These are phyloP conservation scores for Aspergillus sparsus DNA, from an alignment of 495 filamentous ascomycete genomes.

Conservation along the genomic window DNA sequence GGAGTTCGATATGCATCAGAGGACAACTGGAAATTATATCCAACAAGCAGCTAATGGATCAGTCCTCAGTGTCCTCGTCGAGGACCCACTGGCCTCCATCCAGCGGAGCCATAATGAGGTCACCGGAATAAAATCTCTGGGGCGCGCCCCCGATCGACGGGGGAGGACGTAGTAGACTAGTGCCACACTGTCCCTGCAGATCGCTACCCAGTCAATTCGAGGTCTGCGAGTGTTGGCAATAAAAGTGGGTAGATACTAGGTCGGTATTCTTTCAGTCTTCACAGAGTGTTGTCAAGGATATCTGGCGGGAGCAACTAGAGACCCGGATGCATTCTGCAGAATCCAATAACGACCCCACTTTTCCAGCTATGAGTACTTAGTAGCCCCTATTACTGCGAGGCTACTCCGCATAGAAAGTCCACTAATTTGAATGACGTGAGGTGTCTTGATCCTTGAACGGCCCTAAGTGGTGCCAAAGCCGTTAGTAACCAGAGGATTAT, in stretches of 20 bases:
- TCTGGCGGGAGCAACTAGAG: no score
- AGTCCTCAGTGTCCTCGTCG: constrained; percentile 21
- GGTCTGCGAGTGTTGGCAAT: no score
- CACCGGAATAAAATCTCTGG: constrained; percentile 25
- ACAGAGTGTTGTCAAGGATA: no score
- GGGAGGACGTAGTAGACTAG: no score
- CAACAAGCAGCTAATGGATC: constrained; percentile 28
- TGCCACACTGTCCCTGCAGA: constrained; percentile 19
- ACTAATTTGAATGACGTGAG: neutral
- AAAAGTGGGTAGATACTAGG: no score
- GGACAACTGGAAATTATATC: constrained; percentile 29
- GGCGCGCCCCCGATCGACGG: no score
- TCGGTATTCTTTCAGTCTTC: no score
- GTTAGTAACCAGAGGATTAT: neutral
- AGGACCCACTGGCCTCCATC: constrained; percentile 22
- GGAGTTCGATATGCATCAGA: constrained; percentile 15
- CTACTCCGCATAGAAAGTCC: neutral
- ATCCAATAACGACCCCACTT: no score
- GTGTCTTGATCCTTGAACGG: neutral
- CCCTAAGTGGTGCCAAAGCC: neutral
- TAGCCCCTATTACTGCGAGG: no score
- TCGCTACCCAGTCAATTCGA: constrained; percentile 2
- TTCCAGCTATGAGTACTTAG: no score
- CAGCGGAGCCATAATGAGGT: constrained; percentile 33
- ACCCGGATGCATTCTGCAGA: neutral